Evolutionary conservation across 768 basidiomycete species (phyloP).

Genomic region (Kwoniella sp.): DNA sequence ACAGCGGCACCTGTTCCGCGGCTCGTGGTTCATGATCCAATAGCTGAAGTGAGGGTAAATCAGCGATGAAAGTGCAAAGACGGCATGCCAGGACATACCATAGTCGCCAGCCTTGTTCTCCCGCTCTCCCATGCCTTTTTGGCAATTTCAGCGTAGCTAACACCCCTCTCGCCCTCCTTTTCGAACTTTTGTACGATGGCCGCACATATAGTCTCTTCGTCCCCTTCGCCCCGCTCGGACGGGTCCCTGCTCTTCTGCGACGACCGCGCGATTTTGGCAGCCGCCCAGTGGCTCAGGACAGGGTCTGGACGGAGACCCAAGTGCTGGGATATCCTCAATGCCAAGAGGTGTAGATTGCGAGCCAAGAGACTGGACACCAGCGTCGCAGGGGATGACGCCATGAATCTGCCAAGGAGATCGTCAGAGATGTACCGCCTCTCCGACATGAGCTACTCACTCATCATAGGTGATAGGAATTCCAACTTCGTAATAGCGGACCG

Average conservation of each 20-base stretch:
- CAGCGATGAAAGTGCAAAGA: slow-evolving; percentile 9
- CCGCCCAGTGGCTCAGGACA: slow-evolving; percentile 93
- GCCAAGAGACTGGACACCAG: slow-evolving; percentile 78
- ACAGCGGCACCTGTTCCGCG: slow-evolving; percentile 87
- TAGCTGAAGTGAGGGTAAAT: slow-evolving; percentile 55
- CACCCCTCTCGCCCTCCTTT: slow-evolving; percentile 63
- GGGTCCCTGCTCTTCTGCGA: slow-evolving; percentile 56
- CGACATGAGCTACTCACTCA: slow-evolving; percentile 59
- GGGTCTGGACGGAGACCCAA: slow-evolving; percentile 76
- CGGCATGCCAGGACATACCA: slow-evolving; percentile 60
- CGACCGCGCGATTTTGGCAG: slow-evolving; percentile 77
- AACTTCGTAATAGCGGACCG: slow-evolving; percentile 83
- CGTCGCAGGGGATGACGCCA: slow-evolving; percentile 70
- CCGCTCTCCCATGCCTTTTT: slow-evolving; percentile 89
- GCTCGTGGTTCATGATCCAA: slow-evolving; percentile 85
- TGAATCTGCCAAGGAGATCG: slow-evolving; percentile 59
- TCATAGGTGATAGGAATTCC: slow-evolving; percentile 88
- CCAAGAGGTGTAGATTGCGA: slow-evolving; percentile 83
- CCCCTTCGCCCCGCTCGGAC: slow-evolving; percentile 57
- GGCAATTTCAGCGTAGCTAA: slow-evolving; percentile 93
- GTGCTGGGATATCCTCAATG: slow-evolving; percentile 80
- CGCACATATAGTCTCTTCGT: slow-evolving; percentile 73
- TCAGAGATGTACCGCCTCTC: background rate
- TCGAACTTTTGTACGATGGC: slow-evolving; percentile 87
- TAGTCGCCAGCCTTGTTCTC: slow-evolving; percentile 71